Evolutionary conservation across 169 alveolate genomes (phyloP), one percentile per base, ranked within the genome.

Genomic region (Miamiensis avidus): DNA sequence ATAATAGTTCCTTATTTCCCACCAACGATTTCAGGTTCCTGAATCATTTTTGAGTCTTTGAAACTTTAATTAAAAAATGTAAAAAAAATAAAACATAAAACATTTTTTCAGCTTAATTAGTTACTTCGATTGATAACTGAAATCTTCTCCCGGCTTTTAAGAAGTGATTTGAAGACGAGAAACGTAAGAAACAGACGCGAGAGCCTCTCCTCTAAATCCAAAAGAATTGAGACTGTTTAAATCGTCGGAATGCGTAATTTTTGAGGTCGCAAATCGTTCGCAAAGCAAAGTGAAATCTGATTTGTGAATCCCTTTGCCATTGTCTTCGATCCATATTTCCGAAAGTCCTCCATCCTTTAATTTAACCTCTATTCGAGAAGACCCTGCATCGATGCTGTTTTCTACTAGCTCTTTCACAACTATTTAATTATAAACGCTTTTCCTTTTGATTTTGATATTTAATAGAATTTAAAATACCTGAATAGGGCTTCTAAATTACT

Each of bases 201-300:
- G 91, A 20, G 99, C 99, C 92, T 99, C 99, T 25, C 99, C 99
- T 88, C 99, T 92, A 93, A 99, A 99, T 11, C 99, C 99, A 89
- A 99, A 98, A 30, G 99, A 97, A 31, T 90, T 90, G 34, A 99
- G 92, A 26, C 91, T 88, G 32, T 87, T 88, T 34, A 99, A 93
- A 89, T 97, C 99, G 34, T 94, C 91, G 85, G 93, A 96, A n/a
- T 92, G 82, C 27, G 86, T 76, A 81, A 98, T 94, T 94, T 99
- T 99, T 74, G 99, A 95, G n/a, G 99, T 98, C 20, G 99, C 96
- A 92, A 97, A 98, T 84, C 99, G 94, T 81, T 97, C 97, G 92
- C 99, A 99, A 20, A 98, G 94, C 34, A 98, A 89, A 75, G 97
- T 97, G 89, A 97, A 95, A 88, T 98, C 99, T 11, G 93, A 97